These are phyloP conservation scores for Penicillium cinerascens DNA, from an alignment of 495 filamentous ascomycete genomes.

Conservation along the genomic window DNA sequence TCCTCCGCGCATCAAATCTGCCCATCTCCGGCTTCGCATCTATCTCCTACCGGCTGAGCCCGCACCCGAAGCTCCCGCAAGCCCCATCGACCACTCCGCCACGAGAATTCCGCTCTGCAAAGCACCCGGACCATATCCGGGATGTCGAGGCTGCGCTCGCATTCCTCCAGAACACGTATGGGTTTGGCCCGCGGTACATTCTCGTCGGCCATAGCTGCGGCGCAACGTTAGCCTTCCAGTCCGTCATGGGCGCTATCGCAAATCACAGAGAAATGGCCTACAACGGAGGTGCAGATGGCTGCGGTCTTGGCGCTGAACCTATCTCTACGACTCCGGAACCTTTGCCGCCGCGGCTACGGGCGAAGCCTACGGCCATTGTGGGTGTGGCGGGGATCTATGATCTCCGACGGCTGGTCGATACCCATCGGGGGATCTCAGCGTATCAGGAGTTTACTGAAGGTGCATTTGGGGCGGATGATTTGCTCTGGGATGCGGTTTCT, in stretches of 20 bases:
- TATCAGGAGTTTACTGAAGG: slow-evolving; percentile 59
- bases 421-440: slow-evolving; percentile 38
- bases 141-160: slow-evolving; percentile 64
- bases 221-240: slow-evolving; percentile 68
- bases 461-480: slow-evolving; percentile 59
- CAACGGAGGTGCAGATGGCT: slow-evolving; percentile 2
- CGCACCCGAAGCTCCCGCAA: slow-evolving; percentile 60
- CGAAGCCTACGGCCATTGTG: slow-evolving; percentile 49
- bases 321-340: slow-evolving; percentile 17
- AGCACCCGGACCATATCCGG: slow-evolving; percentile 69
- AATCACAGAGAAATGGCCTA: slow-evolving; percentile 22
- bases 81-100: slow-evolving; percentile 36
- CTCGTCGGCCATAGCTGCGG: slow-evolving; percentile 77
- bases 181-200: slow-evolving; percentile 51
- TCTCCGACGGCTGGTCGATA: slow-evolving; percentile 49
- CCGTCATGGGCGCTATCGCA: slow-evolving; percentile 46
- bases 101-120: slow-evolving; percentile 42
- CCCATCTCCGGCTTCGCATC: slow-evolving; percentile 63
- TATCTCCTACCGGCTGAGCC: slow-evolving; percentile 76
- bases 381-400: slow-evolving; percentile 68
- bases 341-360: slow-evolving; percentile 19
- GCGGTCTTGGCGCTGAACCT: slow-evolving; percentile 3
- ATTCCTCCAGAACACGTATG: slow-evolving; percentile 56
- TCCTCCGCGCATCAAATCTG: slow-evolving; percentile 34
- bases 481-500: slow-evolving; percentile 50